A percentile compares a stretch with the other conserved stretches of the same genome.
Evolutionary conservation across 768 basidiomycete genomes (phyloP).

Genomic region (Clitopilus hobsonii): DNA sequence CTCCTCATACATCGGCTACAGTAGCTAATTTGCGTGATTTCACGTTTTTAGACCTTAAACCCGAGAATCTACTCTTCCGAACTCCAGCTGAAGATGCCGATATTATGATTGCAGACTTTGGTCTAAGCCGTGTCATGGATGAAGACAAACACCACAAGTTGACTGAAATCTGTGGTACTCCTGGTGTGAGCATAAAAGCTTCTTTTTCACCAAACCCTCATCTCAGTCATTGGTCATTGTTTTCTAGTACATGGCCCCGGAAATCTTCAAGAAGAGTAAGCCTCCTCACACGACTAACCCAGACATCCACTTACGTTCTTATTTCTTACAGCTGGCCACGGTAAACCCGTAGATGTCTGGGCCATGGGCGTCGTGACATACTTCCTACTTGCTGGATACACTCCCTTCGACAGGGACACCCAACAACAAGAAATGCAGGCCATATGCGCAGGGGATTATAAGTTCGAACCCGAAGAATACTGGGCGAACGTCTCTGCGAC

Average conservation of each 20-base stretch:
- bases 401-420: constrained; percentile 92
- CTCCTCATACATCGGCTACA: not conserved
- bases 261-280: constrained; percentile 89
- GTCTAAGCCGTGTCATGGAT: constrained; percentile 85
- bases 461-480: constrained; percentile 76
- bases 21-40: not conserved
- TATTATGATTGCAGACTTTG: constrained; percentile 97
- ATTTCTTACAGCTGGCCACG: constrained; percentile 66
- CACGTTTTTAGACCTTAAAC: constrained; percentile 72
- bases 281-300: constrained; percentile 6
- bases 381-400: constrained; percentile 89
- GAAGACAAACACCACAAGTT: constrained; percentile 83
- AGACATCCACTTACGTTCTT: not conserved
- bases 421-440: constrained; percentile 92
- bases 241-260: constrained; percentile 85
- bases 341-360: constrained; percentile 94
- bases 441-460: constrained; percentile 89
- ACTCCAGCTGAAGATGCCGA: constrained; percentile 86
- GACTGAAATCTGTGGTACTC: constrained; percentile 95
- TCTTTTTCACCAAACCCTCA: not conserved
- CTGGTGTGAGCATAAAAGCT: constrained; percentile 60
- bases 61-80: constrained; percentile 96
- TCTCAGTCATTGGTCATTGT: constrained; percentile 11
- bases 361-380: constrained; percentile 99
- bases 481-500: constrained; percentile 82